Base-by-base conservation (phyloP, 176 grass and related monocot genomes). In the Triticum dicoccoides region DNA sequence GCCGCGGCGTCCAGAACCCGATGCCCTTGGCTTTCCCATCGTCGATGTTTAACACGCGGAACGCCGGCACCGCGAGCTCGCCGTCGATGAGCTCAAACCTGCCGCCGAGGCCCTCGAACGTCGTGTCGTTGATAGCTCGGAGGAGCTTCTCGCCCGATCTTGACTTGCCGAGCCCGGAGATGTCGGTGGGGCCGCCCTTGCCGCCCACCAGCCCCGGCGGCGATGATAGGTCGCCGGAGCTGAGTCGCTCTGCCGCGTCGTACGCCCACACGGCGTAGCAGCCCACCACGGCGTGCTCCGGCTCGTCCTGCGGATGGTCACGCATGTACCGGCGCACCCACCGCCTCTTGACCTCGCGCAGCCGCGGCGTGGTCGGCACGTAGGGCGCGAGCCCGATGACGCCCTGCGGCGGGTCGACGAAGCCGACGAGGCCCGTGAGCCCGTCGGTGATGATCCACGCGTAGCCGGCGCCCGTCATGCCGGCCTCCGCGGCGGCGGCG, bases 391-490 rank as follows among this genome's bases (percentile, higher is more conserved):
- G 49, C 20, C 91, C 92, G 35, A 98, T 70, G 5, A 83, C 85
- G 5, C 93, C 95, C 78, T 88, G 84, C 87, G 92, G 91, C 69
- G 63, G 67, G 3, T 83, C 69, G 63, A 92, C 30, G 4, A 66
- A 82, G 35, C 51, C 80, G 2, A 90, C 24, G 62, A 91, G 89
- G 17, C 70, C 68, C 17, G 93, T 92, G 33, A 95, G 35, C 17
- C 89, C 89, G 65, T 83, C 33, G 13, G 95, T 98, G 83, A 93
- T 77, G 78, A 98, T 82, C 95, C 95, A 98, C 13, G 83, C 93
- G 75, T 90, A 92, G 3, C 86, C 93, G 9, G 79, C 63, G 4
- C 24, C 62, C 85, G 93, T 92, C 86, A 98, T 92, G 6, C 89
- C 91, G 9, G 83, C 80, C 2, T 63, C 77, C 20, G 0, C 44